Percentiles rank a stretch among this genome's conserved stretches.
These are phyloP conservation scores for Moringa oleifera DNA, from an alignment of 345 rosid genomes.

Conservation along the genomic window DNA sequence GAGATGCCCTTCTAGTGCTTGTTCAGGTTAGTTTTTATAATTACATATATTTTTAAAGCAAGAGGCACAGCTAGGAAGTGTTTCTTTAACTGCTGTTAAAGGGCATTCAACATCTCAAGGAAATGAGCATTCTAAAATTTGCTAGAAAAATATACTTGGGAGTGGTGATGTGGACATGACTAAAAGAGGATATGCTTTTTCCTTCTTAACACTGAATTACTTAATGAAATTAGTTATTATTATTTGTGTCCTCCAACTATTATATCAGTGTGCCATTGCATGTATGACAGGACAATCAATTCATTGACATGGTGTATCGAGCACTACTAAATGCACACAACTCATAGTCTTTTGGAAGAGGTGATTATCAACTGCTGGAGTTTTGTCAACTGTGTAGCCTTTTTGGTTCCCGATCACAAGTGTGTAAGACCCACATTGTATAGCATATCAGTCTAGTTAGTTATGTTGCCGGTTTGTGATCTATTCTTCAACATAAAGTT, in stretches of 20 bases:
- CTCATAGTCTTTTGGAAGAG: slow-evolving; percentile 26
- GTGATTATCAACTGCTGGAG: slow-evolving; percentile 7
- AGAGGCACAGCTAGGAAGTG: background rate
- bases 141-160: background rate
- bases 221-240: too few relatives aligned
- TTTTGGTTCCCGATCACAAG: slow-evolving; percentile 1
- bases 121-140: background rate
- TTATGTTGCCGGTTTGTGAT: background rate
- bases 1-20: slow-evolving; percentile 66
- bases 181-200: background rate
- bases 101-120: background rate
- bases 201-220: background rate
- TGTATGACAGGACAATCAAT: slow-evolving; percentile 60
- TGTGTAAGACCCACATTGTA: slow-evolving; percentile 26
- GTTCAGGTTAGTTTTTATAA: slow-evolving; percentile 55
- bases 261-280: slow-evolving; percentile 11
- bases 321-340: slow-evolving; percentile 71
- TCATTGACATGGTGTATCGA: slow-evolving; percentile 65
- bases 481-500: too few relatives aligned
- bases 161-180: background rate
- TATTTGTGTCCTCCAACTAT: background rate
- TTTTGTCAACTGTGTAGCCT: slow-evolving; percentile 19
- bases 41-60: slow-evolving; percentile 3
- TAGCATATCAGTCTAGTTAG: slow-evolving; percentile 13
- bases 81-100: background rate